Conservation (phyloP, 805 yeast species). For the Limtongia smithiae region DNA sequence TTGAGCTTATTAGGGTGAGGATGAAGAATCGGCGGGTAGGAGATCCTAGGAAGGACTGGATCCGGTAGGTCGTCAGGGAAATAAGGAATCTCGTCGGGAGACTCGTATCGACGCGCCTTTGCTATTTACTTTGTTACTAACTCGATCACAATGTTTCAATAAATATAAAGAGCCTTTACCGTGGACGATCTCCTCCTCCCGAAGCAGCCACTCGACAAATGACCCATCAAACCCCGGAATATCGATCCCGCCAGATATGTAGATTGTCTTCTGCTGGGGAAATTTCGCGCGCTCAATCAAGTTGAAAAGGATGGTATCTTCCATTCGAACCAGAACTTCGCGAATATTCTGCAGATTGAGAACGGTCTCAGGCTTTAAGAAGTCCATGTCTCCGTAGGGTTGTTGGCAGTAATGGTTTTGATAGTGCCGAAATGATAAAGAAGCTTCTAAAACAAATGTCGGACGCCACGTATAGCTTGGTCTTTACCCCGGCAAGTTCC, state of each 20-base stretch:
- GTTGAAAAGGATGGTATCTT: conserved; percentile 89
- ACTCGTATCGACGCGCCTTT: conserved; percentile 82
- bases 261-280: conserved; percentile 68
- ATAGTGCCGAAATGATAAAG: no score
- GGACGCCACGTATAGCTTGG: no score
- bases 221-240: conserved; percentile 73
- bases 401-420: no score
- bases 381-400: no score
- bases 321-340: conserved; percentile 83
- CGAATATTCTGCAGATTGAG: conserved; percentile 77
- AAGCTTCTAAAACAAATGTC: no score
- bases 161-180: conserved; percentile 32
- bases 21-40: conserved; percentile 78
- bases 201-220: conserved; percentile 80
- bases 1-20: conserved; percentile 68
- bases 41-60: conserved; percentile 73
- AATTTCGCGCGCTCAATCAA: conserved; percentile 93
- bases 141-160: background rate
- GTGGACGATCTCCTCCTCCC: conserved; percentile 69
- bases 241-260: conserved; percentile 50
- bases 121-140: conserved; percentile 37
- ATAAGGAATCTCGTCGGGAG: conserved; percentile 92
- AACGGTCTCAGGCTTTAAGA: conserved; percentile 24
- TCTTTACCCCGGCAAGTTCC: no score
- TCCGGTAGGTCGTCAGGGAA: conserved; percentile 63